Evolutionary conservation across 2,329 filamentous ascomycete genomes (phyloP), one percentile per base, ranked within the genome.

Genomic region (Colletotrichum euphorbiae): DNA sequence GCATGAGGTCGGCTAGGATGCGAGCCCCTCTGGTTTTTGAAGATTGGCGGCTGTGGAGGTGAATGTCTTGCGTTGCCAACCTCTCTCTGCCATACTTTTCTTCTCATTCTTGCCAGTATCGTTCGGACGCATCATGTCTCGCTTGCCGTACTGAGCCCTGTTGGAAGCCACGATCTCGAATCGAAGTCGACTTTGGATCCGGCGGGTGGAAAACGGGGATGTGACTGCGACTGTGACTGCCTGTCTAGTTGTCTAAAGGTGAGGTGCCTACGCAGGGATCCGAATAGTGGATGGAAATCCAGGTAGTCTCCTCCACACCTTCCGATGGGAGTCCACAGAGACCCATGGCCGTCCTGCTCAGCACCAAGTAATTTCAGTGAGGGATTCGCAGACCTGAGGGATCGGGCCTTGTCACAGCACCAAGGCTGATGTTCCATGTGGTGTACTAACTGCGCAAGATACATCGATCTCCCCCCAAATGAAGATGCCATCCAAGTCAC

Each of bases 331-430:
- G 42, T 36, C 31, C 50, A 55, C 17, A 55, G 43, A 56, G 48
- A 50, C 21, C 59, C 15, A 55, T 38, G 38, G 50, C 28, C 12
- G n/a, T 13, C 36, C 48, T 46, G 19, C 24, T 21, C 48, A 19
- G 59, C 48, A 46, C 28, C 50, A 15, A 46, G 40, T 17, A 55
- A 55, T 55, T 40, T 31, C 4, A 50, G 54, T 24, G 45, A 12
- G 40, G 24, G 55, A 24, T 5, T 24, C 21, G 21, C 21, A 24
- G 21, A 24, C 21, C 43, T 50, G 51, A 67, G 52, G 65, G 61
- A 65, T 65, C 61, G 62, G 65, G 56, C 61, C 60, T 50, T 52
- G 65, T 67, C 64, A 57, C 60, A 52, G 52, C 52, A 64, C 43
- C 62, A 19, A 24, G 21, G 3, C 21, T 4, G 21, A 24, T 24